phyloP scores from a whole-genome alignment of 805 yeast genomes.

The Zygoascus bituminiphila region DNA sequence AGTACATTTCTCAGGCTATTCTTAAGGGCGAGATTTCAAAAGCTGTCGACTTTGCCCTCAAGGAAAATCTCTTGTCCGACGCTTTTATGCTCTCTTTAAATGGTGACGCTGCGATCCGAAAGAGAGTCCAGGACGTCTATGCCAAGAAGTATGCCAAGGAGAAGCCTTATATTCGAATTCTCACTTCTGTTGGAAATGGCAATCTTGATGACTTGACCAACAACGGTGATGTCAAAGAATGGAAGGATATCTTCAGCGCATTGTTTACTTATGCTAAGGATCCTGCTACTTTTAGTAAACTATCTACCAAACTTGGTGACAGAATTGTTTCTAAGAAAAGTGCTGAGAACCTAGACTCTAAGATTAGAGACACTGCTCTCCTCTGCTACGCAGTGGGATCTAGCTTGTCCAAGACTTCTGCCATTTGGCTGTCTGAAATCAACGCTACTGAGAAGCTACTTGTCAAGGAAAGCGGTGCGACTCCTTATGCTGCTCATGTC shows the following conservation, averaged over 20 bases:
- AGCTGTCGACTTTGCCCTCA: conserved; percentile 63
- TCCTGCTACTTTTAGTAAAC: conserved; percentile 38
- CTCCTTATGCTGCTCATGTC: conserved; percentile 78
- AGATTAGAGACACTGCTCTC: conserved; percentile 60
- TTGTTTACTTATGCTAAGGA: conserved; percentile 46
- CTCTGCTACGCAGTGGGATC: conserved; percentile 72
- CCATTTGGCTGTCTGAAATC: conserved; percentile 78
- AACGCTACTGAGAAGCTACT: conserved; percentile 38
- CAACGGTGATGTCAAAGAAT: conserved; percentile 66
- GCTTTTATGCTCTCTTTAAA: conserved; percentile 71
- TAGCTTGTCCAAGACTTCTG: conserved; percentile 68
- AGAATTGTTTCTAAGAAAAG: conserved; percentile 43
- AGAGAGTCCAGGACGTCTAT: conserved; percentile 63
- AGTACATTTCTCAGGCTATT: conserved; percentile 41
- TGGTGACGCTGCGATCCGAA: conserved; percentile 50
- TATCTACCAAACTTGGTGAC: conserved; percentile 67
- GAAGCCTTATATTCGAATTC: conserved; percentile 59
- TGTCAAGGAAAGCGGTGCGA: conserved; percentile 25
- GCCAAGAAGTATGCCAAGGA: conserved; percentile 47
- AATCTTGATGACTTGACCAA: conserved; percentile 60
- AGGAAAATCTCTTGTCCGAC: conserved; percentile 57
- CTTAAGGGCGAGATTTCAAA: conserved; percentile 53
- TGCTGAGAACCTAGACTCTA: conserved; percentile 7
- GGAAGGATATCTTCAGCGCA: conserved; percentile 76
- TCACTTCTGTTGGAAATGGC: conserved; percentile 53